Evolutionary conservation across 2,329 filamentous ascomycete genomes (phyloP), one percentile per base, ranked within the genome.

Genomic region (Zarea fungicola): DNA sequence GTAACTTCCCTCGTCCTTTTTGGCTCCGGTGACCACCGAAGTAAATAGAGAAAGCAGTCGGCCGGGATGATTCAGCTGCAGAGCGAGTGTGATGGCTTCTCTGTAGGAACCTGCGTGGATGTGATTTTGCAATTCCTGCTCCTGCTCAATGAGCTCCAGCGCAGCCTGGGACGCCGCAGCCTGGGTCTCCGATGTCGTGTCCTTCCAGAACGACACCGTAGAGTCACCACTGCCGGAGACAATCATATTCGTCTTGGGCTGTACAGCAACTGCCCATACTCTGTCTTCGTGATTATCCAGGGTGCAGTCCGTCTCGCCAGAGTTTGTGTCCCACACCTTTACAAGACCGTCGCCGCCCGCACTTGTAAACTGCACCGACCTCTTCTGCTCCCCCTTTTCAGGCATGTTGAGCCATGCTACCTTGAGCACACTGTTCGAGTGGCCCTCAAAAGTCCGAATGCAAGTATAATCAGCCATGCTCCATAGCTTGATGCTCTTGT

Each of bases 401-500:
- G 79, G 71, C 49, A 77, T 65, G 40, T 76, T 79, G 5, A 99
- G 75, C 93, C 93, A 99, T 4, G 87, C 80, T 3, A 96, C 87
- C 68, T 97, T 97, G 26, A 99, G 74, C 3, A 99, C 87, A 59
- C 88, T 96, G 70, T 97, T 95, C 5, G 90, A 92, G 66, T 99
- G 93, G 0, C 93, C 93, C 67, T 99, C 95, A 49, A 97, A 93
- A 0, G 93, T 97, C 50, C 92, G 78, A 39, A 99, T 73, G 67
- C 93, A 99, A 56, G 83, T 89, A 68, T 96, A 99, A 67, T 96
- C 91, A 2, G 85, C 79, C 53, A 99, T 73, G 63, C 81, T 96
- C 95, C 95, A 99, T 9, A 99, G 78, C 65, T 95, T 95, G 60
- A 97, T 80, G 0, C 89, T 97, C 70, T 96, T 96, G 67, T 99